Conservation (phyloP, 805 yeast species). For the Yamadazyma kitorensis region DNA sequence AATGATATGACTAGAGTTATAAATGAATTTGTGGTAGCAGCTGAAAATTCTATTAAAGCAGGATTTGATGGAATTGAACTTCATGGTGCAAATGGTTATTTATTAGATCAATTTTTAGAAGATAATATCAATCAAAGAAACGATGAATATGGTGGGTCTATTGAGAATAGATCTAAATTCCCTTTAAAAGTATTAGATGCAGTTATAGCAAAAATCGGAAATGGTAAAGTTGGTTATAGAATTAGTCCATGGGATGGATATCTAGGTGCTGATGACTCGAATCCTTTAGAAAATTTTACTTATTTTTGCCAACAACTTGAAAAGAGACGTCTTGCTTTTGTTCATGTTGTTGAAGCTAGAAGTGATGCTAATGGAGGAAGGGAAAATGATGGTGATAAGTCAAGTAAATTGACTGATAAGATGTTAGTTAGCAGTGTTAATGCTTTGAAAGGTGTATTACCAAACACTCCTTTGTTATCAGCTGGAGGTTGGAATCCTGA, state of each 20-base stretch:
- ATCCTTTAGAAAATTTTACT: slow-evolving; percentile 13
- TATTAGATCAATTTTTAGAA: slow-evolving; percentile 22
- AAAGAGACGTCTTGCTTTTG: slow-evolving; percentile 12
- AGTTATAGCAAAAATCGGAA: slow-evolving; percentile 16
- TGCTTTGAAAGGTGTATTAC: slow-evolving; percentile 1
- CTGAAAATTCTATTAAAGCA: slow-evolving; percentile 19
- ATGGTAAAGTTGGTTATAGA: slow-evolving; percentile 16
- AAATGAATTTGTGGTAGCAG: slow-evolving; percentile 16
- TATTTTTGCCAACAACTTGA: slow-evolving; percentile 14
- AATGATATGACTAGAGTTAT: slow-evolving; percentile 20
- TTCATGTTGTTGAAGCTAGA: slow-evolving; percentile 11
- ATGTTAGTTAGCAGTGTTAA: slow-evolving; percentile 3
- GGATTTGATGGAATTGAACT: slow-evolving; percentile 27
- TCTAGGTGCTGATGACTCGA: slow-evolving; percentile 10
- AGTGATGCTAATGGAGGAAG: slow-evolving; percentile 16
- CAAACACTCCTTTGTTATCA: slow-evolving; percentile 12
- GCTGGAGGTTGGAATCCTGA: slow-evolving; percentile 14
- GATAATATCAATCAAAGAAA: slow-evolving; percentile 20
- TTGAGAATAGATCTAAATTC: slow-evolving; percentile 22
- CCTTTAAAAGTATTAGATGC: slow-evolving; percentile 21
- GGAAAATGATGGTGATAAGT: slow-evolving; percentile 10
- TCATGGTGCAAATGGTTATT: slow-evolving; percentile 28
- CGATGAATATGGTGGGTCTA: slow-evolving; percentile 25
- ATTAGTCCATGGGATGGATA: slow-evolving; percentile 20
- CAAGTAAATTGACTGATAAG: not conserved